Base-by-base conservation (phyloP, 768 basidiomycete genomes). In the Pleurotus ostreatus region DNA sequence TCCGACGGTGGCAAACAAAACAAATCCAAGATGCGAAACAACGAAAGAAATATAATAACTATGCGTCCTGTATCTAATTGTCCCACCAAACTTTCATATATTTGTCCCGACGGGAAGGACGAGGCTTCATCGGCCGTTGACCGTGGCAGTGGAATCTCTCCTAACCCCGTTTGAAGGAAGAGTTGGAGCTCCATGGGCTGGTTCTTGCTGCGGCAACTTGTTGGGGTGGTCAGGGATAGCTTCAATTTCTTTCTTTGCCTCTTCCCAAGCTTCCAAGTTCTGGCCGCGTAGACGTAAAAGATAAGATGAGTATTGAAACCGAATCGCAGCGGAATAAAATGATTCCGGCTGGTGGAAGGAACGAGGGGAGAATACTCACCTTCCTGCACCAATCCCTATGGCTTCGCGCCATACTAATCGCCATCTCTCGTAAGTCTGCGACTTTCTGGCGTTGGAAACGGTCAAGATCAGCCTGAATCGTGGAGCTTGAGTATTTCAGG, bases 391-490 rank as follows among this genome's bases (percentile, higher is more conserved):
- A 98, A 62, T 98, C 97, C 49, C 89, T 82, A 69, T 99, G 97
- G 54, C 86, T 89, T 63, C 82, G 80, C 0, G 94, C 91, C 81
- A 98, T 88, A 62, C 82, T 83, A 59, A 98, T 91, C 39, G 88
- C 75, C 94, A 99, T 94, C 69, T 96, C 92, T 38, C 94, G 77
- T 62, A 98, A 62, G 74, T 99, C 97, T 5, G 94, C 93, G 2
- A 99, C 97, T 68, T 99, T 99, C 76, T 98, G 97, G 20, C 97
- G 83, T 69, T 99, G 97, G 73, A 99, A 99, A 49, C 97, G 84
- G 72, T 99, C 97, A 60, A 99, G 75, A 73, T 99, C 97, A 13
- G 93, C 92, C 69, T 99, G 97, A 53, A 99, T 94, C 18, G 95
- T 98, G 44, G 88, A 90, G 63, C 91, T 94, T 0, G 96, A 91